Evolutionary conservation across 805 yeast genomes (phyloP), one percentile per base, ranked within the genome.

Genomic region (Kockiozyma suomiensis): DNA sequence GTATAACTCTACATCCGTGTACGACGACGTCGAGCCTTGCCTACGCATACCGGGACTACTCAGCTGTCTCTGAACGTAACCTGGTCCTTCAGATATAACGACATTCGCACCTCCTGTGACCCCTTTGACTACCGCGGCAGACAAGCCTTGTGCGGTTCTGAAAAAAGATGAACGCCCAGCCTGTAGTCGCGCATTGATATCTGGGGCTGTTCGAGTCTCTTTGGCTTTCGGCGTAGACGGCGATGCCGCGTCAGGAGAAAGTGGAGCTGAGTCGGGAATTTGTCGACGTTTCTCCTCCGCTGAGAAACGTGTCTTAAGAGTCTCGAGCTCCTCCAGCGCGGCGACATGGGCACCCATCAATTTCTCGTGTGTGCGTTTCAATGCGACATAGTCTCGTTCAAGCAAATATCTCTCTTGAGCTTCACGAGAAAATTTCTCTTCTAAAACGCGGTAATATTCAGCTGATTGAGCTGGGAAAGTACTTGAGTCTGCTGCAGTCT

Each of bases 81-180:
- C 47, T 23, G 54, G 55, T 2, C 48, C 59, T n/a, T 52, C 60
- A 23, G 52, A 43, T 30, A 62, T 61, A 21, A 59, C 61, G 13
- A 61, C 66, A 41, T 47, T 59, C 33, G 66, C 64, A 23, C 66
- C 46, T 7, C 66, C 64, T 2, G 66, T 54, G 2, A 62, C 65
- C 19, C 63, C 65, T 35, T 58, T 62, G 40, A 62, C 65, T 4
- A 61, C 66, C 8, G 66, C 66, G 2, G 66, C 65, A 6, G 65
- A 61, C 1, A 61, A 30, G 2, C 65, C 65, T 37, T 61, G 65
- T 28, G 65, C 65, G 12, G 65, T 58, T 3, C 50, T 23, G 43
- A 61, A 61, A 17, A 61, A 52, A 37, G 65, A 61, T 12, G 59
- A 32, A 4, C 58, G 50, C 7, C 60, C 58, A 17, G 59, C 65